These are phyloP conservation scores for Verticillium zaregamsianum DNA, from an alignment of 2,329 filamentous ascomycete species.

Conservation along the genomic window DNA sequence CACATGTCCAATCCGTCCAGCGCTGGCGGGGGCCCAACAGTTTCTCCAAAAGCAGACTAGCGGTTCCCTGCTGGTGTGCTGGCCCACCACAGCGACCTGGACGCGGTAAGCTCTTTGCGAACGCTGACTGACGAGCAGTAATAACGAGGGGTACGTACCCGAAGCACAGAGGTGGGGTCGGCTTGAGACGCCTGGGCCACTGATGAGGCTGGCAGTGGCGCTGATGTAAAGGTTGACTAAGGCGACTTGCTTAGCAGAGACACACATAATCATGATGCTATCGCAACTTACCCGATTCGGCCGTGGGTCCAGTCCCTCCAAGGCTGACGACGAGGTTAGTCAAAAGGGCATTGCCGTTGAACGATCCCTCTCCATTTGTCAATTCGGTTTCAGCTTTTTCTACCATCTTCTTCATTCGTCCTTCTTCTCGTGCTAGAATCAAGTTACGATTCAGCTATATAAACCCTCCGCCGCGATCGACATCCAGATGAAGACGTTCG, in stretches of 20 bases:
- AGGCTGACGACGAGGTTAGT: not conserved
- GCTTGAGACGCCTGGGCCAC: too few relatives aligned
- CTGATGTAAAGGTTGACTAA: conserved; percentile 26
- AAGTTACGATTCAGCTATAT: not conserved
- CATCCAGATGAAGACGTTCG: conserved; percentile 25
- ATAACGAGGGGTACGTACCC: too few relatives aligned
- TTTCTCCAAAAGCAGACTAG: too few relatives aligned
- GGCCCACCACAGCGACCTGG: too few relatives aligned
- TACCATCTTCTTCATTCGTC: not conserved
- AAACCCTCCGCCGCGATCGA: not conserved
- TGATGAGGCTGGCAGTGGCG: conserved; percentile 2
- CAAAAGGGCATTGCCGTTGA: not conserved
- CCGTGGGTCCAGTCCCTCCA: not conserved
- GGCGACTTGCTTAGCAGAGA: conserved; percentile 10
- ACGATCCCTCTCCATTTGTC: not conserved
- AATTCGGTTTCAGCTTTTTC: not conserved
- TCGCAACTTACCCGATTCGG: not conserved
- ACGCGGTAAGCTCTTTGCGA: too few relatives aligned
- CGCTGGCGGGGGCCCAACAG: too few relatives aligned
- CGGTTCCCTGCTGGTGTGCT: too few relatives aligned
- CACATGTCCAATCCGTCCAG: not conserved
- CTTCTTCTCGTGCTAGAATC: not conserved
- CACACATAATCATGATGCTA: conserved; percentile 3
- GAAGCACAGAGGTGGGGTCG: too few relatives aligned
- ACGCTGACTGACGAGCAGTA: not conserved